Conservation (phyloP, 306 rosid species). For the Pterocarpus macrocarpus region DNA sequence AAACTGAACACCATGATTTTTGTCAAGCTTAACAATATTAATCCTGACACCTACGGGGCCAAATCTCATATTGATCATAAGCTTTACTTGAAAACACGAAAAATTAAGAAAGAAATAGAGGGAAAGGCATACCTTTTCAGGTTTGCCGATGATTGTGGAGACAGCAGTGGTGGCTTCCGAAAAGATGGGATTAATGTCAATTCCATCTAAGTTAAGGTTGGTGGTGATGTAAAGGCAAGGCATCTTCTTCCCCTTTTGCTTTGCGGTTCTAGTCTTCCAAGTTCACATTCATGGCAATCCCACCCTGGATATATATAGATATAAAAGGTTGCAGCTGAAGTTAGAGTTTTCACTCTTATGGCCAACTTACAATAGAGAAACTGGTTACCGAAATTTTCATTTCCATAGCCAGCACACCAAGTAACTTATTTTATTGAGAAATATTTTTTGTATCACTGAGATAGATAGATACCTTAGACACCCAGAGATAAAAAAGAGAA, state of each 20-base stretch:
- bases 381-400: not conserved
- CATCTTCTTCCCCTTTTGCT: constrained; percentile 44
- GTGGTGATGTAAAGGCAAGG: constrained; percentile 88
- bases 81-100: not conserved
- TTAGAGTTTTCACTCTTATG: not conserved
- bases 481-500: too few species aligned
- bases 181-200: constrained; percentile 73
- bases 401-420: not conserved
- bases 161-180: constrained; percentile 74
- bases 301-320: not conserved
- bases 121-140: constrained; percentile 60
- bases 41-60: not conserved
- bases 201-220: constrained; percentile 76
- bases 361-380: not conserved
- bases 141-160: constrained; percentile 75
- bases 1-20: not conserved
- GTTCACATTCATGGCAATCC: constrained; percentile 1
- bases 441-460: too few species aligned
- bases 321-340: not conserved
- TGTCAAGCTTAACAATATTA: not conserved
- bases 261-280: not conserved
- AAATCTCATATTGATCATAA: not conserved
- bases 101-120: not conserved
- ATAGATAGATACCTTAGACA: too few species aligned
- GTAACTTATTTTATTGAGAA: too few species aligned